Evolutionary conservation across 805 yeast genomes (phyloP), one percentile per base, ranked within the genome.

Genomic region (Saccharomycopsis synnaedendra): DNA sequence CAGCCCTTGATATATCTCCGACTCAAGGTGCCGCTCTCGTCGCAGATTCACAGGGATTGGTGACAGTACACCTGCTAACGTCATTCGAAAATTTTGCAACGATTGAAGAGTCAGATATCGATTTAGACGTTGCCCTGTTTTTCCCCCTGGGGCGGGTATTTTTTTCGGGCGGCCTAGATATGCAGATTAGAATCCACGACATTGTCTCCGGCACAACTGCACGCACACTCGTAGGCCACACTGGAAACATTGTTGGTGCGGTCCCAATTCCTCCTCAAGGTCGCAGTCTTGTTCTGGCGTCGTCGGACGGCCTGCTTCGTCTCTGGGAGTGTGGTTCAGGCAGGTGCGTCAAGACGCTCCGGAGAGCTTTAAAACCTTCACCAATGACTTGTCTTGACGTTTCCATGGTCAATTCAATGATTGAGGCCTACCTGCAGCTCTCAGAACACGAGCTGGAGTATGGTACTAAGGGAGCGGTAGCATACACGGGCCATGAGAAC

Each of bases 301-400:
- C 77, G 5, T 45, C 53, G 4, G 85, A 78, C 58, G 85, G 85
- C 0, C 57, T 74, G 0, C 65, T 81, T 1, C 68, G 64, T 40
- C 57, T 85, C 36, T 84, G 88, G 89, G 90, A 83, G 55, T 75
- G 86, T 59, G 80, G 84, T 0, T 57, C 71, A 1, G 86, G 81
- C 1, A 46, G 56, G 19, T 56, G 62, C 5, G 57, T 82, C 4
- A 63, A 70, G 55, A 61, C 65, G 36, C 68, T 76, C 45, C 52
- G 56, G 5, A 64, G 75, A 37, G 58, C 56, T 64, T 61, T 35
- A 61, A 64, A 19, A 41, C 61, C 2, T 47, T 50, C 3, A 76
- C 72, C 19, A 19, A 41, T 30, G 54, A 63, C 66, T 6, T 52
- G 57, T 2, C 44, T 69, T 11, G 46, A 42, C 29, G 38, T 52